Evolutionary conservation across 2,329 filamentous ascomycete species (phyloP).

Genomic region (Fusarium sp.): DNA sequence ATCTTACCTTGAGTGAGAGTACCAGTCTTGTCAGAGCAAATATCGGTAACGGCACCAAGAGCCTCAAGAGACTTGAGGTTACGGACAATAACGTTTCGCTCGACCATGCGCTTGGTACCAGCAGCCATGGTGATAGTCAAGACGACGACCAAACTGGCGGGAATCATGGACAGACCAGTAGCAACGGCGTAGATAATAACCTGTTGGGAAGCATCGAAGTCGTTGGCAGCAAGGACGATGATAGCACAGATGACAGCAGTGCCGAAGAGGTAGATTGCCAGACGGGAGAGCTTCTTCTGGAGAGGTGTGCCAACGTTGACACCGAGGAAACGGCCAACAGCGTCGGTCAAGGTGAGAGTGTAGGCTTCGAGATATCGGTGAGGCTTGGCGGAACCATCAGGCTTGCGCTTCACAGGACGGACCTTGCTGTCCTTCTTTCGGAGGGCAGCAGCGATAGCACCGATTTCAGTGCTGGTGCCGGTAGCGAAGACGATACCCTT

Average conservation of each 20-base stretch:
- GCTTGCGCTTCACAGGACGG: conserved; percentile 61
- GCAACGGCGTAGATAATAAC: conserved; percentile 67
- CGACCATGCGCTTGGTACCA: conserved; percentile 62
- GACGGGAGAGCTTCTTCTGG: conserved; percentile 72
- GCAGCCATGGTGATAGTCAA: conserved; percentile 69
- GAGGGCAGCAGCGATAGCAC: conserved; percentile 65
- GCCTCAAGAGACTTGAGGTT: conserved; percentile 65
- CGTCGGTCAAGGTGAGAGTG: conserved; percentile 63
- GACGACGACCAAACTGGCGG: conserved; percentile 59
- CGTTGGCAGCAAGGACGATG: conserved; percentile 73
- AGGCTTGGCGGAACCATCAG: conserved; percentile 62
- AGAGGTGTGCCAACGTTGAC: conserved; percentile 75
- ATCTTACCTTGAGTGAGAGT: conserved; percentile 72
- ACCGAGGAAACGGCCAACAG: conserved; percentile 70
- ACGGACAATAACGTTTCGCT: conserved; percentile 62
- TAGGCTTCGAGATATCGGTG: conserved; percentile 60
- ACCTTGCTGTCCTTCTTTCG: conserved; percentile 59
- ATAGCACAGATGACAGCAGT: conserved; percentile 75
- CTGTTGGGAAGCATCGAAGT: conserved; percentile 62
- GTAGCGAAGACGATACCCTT: conserved; percentile 69
- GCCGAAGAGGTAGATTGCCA: conserved; percentile 72
- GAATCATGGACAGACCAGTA: conserved; percentile 61
- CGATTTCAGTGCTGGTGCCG: conserved; percentile 70
- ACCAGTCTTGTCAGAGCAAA: conserved; percentile 66
- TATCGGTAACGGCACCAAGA: conserved; percentile 68